These are phyloP conservation scores for Elsinoe perseae DNA, from an alignment of 2,329 filamentous ascomycete genomes.

Conservation along the genomic window DNA sequence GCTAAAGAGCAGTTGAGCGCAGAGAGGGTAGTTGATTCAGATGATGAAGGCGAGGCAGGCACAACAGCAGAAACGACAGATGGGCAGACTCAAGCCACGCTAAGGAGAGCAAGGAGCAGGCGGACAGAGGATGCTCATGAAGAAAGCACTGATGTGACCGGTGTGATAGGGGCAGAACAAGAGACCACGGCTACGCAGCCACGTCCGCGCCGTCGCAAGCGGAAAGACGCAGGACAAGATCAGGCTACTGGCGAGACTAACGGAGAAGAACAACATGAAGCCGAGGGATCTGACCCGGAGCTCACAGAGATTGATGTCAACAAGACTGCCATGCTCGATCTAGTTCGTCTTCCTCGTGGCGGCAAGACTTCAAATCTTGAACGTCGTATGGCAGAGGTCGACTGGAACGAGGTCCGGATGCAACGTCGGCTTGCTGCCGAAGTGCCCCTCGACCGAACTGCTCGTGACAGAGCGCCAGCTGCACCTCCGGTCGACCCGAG, in stretches of 20 bases:
- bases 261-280: conserved; percentile 18
- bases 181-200: neutral
- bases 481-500: neutral
- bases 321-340: conserved; percentile 62
- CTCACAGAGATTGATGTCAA: conserved; percentile 51
- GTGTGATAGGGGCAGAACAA: neutral
- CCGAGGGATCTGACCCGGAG: conserved; percentile 28
- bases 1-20: neutral
- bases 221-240: neutral
- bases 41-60: neutral
- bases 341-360: conserved; percentile 51
- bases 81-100: neutral
- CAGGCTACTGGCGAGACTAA: neutral
- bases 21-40: neutral
- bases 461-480: neutral
- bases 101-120: conserved; percentile 17
- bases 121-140: neutral
- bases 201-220: neutral
- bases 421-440: conserved; percentile 29
- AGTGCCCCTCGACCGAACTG: neutral
- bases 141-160: neutral
- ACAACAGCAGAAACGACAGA: neutral
- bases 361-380: conserved; percentile 70
- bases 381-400: conserved; percentile 61
- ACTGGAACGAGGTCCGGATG: conserved; percentile 46